These are phyloP conservation scores for Ophiostoma fasciatum DNA, from an alignment of 2,329 filamentous ascomycete species.

Conservation along the genomic window DNA sequence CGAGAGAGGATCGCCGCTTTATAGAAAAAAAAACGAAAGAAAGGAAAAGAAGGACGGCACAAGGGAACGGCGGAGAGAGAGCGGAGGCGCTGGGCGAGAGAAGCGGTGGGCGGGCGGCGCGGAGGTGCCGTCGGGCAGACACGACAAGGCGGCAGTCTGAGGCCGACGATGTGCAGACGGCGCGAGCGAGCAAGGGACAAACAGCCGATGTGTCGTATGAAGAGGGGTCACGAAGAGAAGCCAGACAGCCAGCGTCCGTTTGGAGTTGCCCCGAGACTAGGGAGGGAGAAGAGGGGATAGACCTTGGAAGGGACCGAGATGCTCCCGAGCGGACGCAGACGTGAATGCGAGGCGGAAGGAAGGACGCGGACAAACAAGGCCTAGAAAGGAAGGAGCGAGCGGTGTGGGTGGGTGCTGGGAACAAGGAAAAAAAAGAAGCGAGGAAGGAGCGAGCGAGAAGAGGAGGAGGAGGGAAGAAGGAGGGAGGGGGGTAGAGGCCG, in stretches of 20 bases:
- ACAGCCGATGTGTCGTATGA: no score
- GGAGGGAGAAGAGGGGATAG: not conserved
- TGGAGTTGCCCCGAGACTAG: not conserved
- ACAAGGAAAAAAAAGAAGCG: not conserved
- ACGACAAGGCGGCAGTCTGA: no score
- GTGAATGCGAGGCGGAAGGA: no score
- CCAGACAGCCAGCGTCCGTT: not conserved
- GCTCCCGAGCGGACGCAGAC: not conserved
- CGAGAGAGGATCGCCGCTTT: conserved; percentile 1
- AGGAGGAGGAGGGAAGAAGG: not conserved
- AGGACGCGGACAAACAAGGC: conserved; percentile 4
- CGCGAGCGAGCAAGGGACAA: no score
- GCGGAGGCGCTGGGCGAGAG: conserved; percentile 1
- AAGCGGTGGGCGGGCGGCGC: not conserved
- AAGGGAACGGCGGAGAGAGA: not conserved
- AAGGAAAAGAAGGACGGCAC: not conserved
- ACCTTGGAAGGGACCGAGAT: conserved; percentile 5
- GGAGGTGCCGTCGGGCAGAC: no score
- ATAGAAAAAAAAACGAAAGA: not conserved
- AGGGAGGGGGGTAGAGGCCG: not conserved
- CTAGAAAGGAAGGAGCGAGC: conserved; percentile 6
- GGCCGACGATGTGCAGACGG: no score
- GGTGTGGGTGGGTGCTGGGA: not conserved
- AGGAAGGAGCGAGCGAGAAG: not conserved
- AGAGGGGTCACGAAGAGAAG: not conserved